These are phyloP conservation scores for Elsinoe ampelina DNA, from an alignment of 2,329 filamentous ascomycete species.

Conservation along the genomic window DNA sequence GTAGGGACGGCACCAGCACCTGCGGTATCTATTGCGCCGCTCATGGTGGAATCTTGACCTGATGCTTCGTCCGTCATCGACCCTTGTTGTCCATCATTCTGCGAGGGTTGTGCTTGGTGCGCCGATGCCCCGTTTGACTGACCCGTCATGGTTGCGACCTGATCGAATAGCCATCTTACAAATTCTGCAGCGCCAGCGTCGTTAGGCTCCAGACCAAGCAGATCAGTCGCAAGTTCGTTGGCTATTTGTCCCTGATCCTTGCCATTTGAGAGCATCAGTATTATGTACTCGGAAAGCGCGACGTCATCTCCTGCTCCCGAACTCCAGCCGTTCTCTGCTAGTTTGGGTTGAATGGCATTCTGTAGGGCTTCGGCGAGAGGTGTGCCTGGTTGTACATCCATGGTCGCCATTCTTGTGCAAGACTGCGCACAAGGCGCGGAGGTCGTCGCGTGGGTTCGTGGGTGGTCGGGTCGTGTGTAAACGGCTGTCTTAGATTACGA, in stretches of 20 bases:
- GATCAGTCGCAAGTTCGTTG: slow-evolving; percentile 74
- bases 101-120: slow-evolving; percentile 17
- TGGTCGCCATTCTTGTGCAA: slow-evolving; percentile 50
- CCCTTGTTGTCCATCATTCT: slow-evolving; percentile 16
- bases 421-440: slow-evolving; percentile 1
- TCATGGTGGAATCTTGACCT: slow-evolving; percentile 63
- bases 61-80: slow-evolving; percentile 23
- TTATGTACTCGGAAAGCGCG: slow-evolving; percentile 88
- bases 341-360: slow-evolving; percentile 75
- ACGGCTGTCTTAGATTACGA: neutral
- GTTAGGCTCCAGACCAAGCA: slow-evolving; percentile 72
- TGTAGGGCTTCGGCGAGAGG: slow-evolving; percentile 78
- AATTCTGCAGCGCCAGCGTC: slow-evolving; percentile 78
- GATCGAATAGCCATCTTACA: slow-evolving; percentile 85
- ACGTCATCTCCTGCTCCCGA: slow-evolving; percentile 70
- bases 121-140: slow-evolving; percentile 47
- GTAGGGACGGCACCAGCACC: slow-evolving; percentile 53
- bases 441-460: neutral
- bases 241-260: slow-evolving; percentile 88
- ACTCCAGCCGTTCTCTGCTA: slow-evolving; percentile 88
- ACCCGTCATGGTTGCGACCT: slow-evolving; percentile 59
- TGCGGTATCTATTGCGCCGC: slow-evolving; percentile 39
- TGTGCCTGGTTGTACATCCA: slow-evolving; percentile 67
- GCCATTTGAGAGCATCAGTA: slow-evolving; percentile 93
- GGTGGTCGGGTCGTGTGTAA: neutral